A percentile compares a stretch with the other conserved stretches of the same genome.
phyloP scores from a whole-genome alignment of 1,284 basidiomycete genomes.

The Coniophora puteana region DNA sequence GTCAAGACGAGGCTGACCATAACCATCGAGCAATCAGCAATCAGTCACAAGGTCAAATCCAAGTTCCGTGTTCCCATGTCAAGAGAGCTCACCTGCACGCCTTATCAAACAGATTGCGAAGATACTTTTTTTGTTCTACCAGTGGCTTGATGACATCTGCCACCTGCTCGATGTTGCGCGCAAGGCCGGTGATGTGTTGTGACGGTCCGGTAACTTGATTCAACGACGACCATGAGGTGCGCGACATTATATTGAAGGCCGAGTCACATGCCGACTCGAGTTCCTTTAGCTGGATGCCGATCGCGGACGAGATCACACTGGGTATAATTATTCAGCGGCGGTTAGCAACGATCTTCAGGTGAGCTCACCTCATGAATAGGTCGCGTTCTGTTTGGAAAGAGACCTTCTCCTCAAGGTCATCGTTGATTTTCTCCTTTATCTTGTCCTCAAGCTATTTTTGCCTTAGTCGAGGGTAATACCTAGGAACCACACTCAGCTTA shows the following conservation, averaged over 20 bases:
- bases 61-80: no score
- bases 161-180: constrained; percentile 60
- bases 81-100: constrained; percentile 67
- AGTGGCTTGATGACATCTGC: constrained; percentile 64
- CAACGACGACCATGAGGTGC: constrained; percentile 72
- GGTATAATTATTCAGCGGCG: constrained; percentile 9
- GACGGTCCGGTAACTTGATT: constrained; percentile 87
- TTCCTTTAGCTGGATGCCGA: constrained; percentile 76
- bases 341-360: constrained; percentile 1
- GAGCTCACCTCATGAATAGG: constrained; percentile 75
- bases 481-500: constrained; percentile 21
- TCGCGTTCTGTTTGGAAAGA: constrained; percentile 86
- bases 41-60: neutral
- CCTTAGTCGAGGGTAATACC: constrained; percentile 1
- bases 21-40: constrained; percentile 1
- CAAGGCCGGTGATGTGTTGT: constrained; percentile 74
- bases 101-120: constrained; percentile 90
- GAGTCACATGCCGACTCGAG: constrained; percentile 79
- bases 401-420: constrained; percentile 74
- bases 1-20: constrained; percentile 66
- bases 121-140: constrained; percentile 90
- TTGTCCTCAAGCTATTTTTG: constrained; percentile 81
- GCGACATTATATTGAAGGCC: constrained; percentile 69
- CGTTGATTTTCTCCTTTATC: constrained; percentile 78
- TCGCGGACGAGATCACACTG: constrained; percentile 81